Evolutionary conservation across 441 rosid genomes (phyloP), one percentile per base, ranked within the genome.

Genomic region (Corymbia calophylla): DNA sequence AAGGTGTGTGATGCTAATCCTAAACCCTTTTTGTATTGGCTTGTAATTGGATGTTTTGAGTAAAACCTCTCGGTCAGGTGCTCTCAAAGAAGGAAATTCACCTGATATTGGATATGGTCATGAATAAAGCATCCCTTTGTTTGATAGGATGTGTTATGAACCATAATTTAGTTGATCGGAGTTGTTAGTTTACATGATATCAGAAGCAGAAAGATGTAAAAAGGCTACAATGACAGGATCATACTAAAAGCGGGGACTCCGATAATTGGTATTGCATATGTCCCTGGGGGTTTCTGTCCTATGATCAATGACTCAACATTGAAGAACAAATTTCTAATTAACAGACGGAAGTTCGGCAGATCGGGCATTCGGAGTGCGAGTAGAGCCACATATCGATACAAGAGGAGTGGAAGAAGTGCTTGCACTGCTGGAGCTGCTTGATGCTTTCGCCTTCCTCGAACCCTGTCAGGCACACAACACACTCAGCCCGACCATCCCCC

Each of bases 401-500:
- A 17, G 91, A 73, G 80, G 82, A 17, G 29, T 88, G 90, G 66
- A 88, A 90, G n/a, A 53, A 11, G 88, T 88, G 91, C 66, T 58
- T 88, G 73, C 88, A 88, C 25, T 53, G 31, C n/a, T 14, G 91
- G 54, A 88, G 88, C 55, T 70, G 88, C 81, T 88, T 47, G 53
- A 90, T 17, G 8, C 53, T 49, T 4, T 90, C 84, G 4, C 88
- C 88, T 27, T 90, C 90, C 32, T 86, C 39, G 8, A 73, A 88
- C 7, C 53, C 66, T 10, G 82, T 55, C 88, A 90, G 39, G 55
- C 90, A 88, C 86, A 86, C 90, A 35, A 17, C 88, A 51, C 90
- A 88, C 31, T 44, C 5, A 6, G 15, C 18, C 84, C 0, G 18
- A 44, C 51, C 18, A 2, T 44, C 53, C 3, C 2, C 84, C 53